Evolutionary conservation across 2,329 filamentous ascomycete genomes (phyloP), one percentile per base, ranked within the genome.

Genomic region (Clathrospora elynae): DNA sequence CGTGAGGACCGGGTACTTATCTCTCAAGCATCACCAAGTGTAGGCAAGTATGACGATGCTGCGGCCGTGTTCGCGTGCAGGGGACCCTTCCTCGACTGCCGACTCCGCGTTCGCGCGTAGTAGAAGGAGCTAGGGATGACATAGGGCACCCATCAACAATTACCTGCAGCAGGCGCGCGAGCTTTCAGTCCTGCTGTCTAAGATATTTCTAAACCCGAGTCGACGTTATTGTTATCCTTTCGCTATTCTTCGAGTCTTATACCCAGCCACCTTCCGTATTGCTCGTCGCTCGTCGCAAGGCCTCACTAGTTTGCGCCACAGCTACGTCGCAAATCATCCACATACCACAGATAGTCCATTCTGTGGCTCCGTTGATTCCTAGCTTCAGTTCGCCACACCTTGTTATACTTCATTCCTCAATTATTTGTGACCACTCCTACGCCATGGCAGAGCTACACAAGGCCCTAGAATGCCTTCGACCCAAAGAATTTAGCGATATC

Each of bases 401-500:
- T n/a, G 9, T 13, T 12, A 32, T 17, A 14, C 14, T 5, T 16
- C 29, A n/a, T n/a, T n/a, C n/a, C n/a, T n/a, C n/a, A n/a, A n/a
- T n/a, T n/a, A n/a, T n/a, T n/a, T n/a, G n/a, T n/a, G n/a, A n/a
- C n/a, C n/a, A n/a, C n/a, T n/a, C n/a, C n/a, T n/a, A n/a, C 40
- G 57, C 11, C 50, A 69, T 68, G 65, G 46, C 57, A 14, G 53
- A 64, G 46, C 71, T 78, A 11, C 74, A 78, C 55, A 66, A 73
- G 26, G 75, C 75, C 8, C 70, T 78, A 35, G 66, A 68, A 42
- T 60, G 57, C 25, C 70, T 78, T 19, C 61, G 67, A 5, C 74
- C 74, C 1, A 71, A 71, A 33, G 67, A 74, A 37, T 78, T 72
- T 57, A 53, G 56, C 51, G 73, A 77, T 19, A 61, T 78, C 19